Base-by-base conservation (phyloP, 345 rosid species). In the Tarenaya hassleriana region DNA sequence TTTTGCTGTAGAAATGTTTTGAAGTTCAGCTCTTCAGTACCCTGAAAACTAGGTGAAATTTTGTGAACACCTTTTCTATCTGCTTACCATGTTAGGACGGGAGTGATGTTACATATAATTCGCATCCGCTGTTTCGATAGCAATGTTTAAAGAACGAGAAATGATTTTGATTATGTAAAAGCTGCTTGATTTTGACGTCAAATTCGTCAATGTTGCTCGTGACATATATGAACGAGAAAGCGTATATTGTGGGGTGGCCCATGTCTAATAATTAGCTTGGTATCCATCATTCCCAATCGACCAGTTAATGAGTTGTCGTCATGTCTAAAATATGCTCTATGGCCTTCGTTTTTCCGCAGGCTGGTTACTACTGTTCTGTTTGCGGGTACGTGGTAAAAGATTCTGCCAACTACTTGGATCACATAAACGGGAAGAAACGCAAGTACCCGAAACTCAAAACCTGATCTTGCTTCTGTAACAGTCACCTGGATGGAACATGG, bases 381-480 rank as follows among this genome's bases (percentile, higher is more conserved):
- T 92, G 98, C 46, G 91, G 88, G 51, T 92, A 97, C 68, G 97
- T 88, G 10, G 98, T 92, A 18, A 88, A 92, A 85, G 98, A 92
- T 74, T 92, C 98, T 4, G 98, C 95, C 14, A 92, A 88, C 82
- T 92, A 92, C 80, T 77, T 92, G 73, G 98, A 92, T 74, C 98
- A 92, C 66, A 92, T 88, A 32, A 92, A 92, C 83, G 98, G 97
- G 60, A 92, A 92, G 63, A 92, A 92, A 69, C 98, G 98, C 88
- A 75, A 1, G 88, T 66, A 5, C 1, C n/a, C 42, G 20, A 24
- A 24, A 24, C 29, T 24, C 29, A 2, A 24, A 24, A 10, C 66
- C 48, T 50, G 49, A 19, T 35, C 40, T 35, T 35, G 40, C 40
- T 35, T 35, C n/a, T n/a, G 34, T 13, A 34, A 41, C 50, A 41